Conservation (phyloP, 1,284 basidiomycete species). For the Heterobasidion occidentale region DNA sequence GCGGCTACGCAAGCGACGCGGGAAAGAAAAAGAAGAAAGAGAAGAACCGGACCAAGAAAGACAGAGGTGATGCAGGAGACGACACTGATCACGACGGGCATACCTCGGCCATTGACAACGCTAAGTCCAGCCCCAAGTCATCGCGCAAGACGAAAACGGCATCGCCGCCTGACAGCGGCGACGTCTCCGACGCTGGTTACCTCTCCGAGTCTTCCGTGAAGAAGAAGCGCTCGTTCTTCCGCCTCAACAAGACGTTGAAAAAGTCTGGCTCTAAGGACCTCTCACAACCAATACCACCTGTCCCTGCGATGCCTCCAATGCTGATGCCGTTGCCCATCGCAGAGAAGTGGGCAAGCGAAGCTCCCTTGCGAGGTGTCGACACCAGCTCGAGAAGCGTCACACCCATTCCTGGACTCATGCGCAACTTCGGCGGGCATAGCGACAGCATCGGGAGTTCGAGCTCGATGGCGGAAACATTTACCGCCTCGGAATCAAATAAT, state of each 20-base stretch:
- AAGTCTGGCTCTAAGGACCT: slow-evolving; percentile 14
- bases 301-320: slow-evolving; percentile 16
- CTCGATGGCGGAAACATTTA: neutral
- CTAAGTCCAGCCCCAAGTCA: slow-evolving; percentile 9
- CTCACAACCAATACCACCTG: slow-evolving; percentile 2
- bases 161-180: slow-evolving; percentile 24
- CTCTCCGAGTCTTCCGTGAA: slow-evolving; percentile 23
- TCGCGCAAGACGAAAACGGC: slow-evolving; percentile 23
- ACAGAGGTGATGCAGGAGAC: slow-evolving; percentile 11
- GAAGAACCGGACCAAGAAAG: slow-evolving; percentile 16
- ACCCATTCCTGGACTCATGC: slow-evolving; percentile 8
- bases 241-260: slow-evolving; percentile 23
- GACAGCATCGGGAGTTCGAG: neutral
- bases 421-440: neutral
- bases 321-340: slow-evolving; percentile 42
- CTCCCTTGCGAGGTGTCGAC: slow-evolving; percentile 9
- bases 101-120: slow-evolving; percentile 22
- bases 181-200: slow-evolving; percentile 27
- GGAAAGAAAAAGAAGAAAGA: slow-evolving; percentile 19
- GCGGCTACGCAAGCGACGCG: slow-evolving; percentile 38
- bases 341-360: slow-evolving; percentile 35
- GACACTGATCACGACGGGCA: slow-evolving; percentile 23
- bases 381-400: slow-evolving; percentile 15
- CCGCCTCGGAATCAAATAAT: neutral
- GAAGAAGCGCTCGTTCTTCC: slow-evolving; percentile 24